A percentile compares a stretch with the other conserved stretches of the same genome.
phyloP scores from a whole-genome alignment of 352 stramenopile genomes.

The Phytophthora hibernalis region DNA sequence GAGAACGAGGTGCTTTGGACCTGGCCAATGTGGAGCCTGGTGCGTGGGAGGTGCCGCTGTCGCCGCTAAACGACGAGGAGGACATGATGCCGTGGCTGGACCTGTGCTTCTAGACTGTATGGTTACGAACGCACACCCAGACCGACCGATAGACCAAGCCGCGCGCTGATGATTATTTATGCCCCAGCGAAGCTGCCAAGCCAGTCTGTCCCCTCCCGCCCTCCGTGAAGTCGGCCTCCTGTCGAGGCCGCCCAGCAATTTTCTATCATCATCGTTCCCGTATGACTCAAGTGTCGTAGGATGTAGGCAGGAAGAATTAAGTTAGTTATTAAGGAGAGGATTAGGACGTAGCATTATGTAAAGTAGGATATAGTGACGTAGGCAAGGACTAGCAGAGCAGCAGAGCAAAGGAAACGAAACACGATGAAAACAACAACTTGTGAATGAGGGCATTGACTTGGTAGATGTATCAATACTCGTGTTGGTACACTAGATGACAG shows the following conservation, averaged over 20 bases:
- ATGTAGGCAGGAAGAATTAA: slow-evolving; percentile 41
- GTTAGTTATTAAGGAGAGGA: slow-evolving; percentile 44
- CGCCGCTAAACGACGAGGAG: slow-evolving; percentile 82
- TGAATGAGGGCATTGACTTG: too few relatives aligned
- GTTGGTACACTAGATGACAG: too few relatives aligned
- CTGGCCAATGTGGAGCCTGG: slow-evolving; percentile 78
- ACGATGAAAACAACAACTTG: slow-evolving; percentile 28
- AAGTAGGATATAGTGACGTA: slow-evolving; percentile 41
- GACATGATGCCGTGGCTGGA: slow-evolving; percentile 89
- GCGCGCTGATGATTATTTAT: slow-evolving; percentile 62
- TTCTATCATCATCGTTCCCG: slow-evolving; percentile 36
- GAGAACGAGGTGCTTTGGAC: slow-evolving; percentile 79
- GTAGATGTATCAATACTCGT: background rate
- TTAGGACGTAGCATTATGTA: slow-evolving; percentile 44
- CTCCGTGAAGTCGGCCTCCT: slow-evolving; percentile 9
- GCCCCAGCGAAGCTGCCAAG: slow-evolving; percentile 27
- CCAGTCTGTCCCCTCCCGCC: slow-evolving; percentile 22
- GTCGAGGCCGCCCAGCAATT: slow-evolving; percentile 11
- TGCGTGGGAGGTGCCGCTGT: slow-evolving; percentile 83
- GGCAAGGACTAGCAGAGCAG: slow-evolving; percentile 13
- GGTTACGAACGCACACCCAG: slow-evolving; percentile 5
- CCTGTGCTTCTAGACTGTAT: slow-evolving; percentile 72
- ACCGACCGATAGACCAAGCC: slow-evolving; percentile 40
- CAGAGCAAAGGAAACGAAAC: slow-evolving; percentile 32
- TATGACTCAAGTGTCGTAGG: slow-evolving; percentile 41